Evolutionary conservation across 306 rosid genomes (phyloP).

Genomic region (Prosopis cineraria): DNA sequence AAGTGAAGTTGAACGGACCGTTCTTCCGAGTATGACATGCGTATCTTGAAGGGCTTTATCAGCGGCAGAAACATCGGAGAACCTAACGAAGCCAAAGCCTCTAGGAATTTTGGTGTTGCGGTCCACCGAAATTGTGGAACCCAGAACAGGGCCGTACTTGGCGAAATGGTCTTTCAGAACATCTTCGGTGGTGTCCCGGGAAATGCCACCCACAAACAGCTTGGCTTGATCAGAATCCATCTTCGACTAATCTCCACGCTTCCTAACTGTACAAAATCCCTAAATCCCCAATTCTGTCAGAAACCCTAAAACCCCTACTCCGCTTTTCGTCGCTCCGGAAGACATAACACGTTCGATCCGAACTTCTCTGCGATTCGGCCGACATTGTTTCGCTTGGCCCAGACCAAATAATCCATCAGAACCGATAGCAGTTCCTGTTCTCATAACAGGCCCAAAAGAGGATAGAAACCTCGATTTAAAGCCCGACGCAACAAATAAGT

Average conservation of each 20-base stretch:
- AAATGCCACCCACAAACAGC: constrained; percentile 66
- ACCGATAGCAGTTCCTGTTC: no score
- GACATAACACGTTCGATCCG: neutral
- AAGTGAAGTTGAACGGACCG: constrained; percentile 32
- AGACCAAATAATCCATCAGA: neutral
- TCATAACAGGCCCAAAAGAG: neutral
- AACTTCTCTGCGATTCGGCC: neutral
- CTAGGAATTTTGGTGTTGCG: constrained; percentile 56
- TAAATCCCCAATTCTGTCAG: constrained; percentile 8
- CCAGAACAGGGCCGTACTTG: constrained; percentile 55
- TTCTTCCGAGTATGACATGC: constrained; percentile 58
- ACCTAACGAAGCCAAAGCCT: constrained; percentile 83
- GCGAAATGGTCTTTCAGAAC: constrained; percentile 52
- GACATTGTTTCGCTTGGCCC: neutral
- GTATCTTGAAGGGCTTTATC: constrained; percentile 60
- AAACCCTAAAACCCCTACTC: constrained; percentile 20
- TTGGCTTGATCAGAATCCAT: constrained; percentile 65
- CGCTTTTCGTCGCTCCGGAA: neutral
- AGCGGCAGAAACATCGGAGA: constrained; percentile 57
- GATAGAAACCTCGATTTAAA: neutral
- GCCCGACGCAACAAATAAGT: no score
- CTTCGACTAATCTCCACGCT: constrained; percentile 24
- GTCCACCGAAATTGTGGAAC: constrained; percentile 53
- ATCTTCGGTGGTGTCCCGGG: constrained; percentile 60
- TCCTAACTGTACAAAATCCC: constrained; percentile 13